These are phyloP conservation scores for Xerocomus potaroensis DNA, from an alignment of 768 basidiomycete species.

Conservation along the genomic window DNA sequence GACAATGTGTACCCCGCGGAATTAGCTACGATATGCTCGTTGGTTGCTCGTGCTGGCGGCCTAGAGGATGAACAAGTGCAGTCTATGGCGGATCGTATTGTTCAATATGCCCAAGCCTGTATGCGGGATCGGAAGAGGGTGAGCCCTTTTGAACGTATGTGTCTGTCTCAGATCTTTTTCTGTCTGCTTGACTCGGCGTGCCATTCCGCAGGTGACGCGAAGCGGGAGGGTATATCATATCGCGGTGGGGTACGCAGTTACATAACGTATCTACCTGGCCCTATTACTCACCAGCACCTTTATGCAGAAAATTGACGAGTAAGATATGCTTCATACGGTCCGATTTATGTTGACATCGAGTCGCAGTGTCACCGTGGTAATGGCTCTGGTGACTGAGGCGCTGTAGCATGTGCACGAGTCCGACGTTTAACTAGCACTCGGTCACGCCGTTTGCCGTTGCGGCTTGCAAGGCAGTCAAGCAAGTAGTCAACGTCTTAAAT, in stretches of 20 bases:
- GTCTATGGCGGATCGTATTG: slow-evolving; percentile 65
- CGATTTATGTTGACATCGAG: slow-evolving; percentile 8
- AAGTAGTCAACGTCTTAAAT: too few relatives aligned
- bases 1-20: slow-evolving; percentile 66
- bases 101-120: slow-evolving; percentile 63
- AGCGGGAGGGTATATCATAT: slow-evolving; percentile 59
- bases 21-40: slow-evolving; percentile 62
- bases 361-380: slow-evolving; percentile 64
- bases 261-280: slow-evolving; percentile 1
- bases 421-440: too few relatives aligned
- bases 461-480: too few relatives aligned
- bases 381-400: slow-evolving; percentile 65
- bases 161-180: background rate
- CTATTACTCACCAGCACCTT: slow-evolving; percentile 6
- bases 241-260: slow-evolving; percentile 65
- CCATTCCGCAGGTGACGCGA: slow-evolving; percentile 49
- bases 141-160: slow-evolving; percentile 74
- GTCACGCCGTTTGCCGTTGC: too few relatives aligned
- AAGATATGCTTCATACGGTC: slow-evolving; percentile 26
- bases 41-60: slow-evolving; percentile 53
- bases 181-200: slow-evolving; percentile 3
- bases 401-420: slow-evolving; percentile 29
- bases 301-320: slow-evolving; percentile 77
- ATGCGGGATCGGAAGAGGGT: slow-evolving; percentile 63
- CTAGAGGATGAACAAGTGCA: slow-evolving; percentile 63